Conservation (phyloP, 1,284 basidiomycete species). For the Clitocybe nebularis region DNA sequence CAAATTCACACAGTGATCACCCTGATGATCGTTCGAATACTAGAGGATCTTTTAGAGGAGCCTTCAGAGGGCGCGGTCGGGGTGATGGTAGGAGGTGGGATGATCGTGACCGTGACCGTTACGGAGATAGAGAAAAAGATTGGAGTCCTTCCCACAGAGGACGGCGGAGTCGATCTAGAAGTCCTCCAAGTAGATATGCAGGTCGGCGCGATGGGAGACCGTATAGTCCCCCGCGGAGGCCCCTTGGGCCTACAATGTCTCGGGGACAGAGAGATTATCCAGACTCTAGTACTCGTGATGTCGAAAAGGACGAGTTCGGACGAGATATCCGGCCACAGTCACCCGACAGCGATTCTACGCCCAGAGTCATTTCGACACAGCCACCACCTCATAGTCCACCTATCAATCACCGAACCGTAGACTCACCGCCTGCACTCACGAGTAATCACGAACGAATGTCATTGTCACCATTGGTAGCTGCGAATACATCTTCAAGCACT, state of each 20-base stretch:
- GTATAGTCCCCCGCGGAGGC: slow-evolving; percentile 54
- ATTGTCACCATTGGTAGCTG: slow-evolving; percentile 50
- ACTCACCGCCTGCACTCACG: slow-evolving; percentile 32
- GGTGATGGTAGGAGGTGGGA: slow-evolving; percentile 45
- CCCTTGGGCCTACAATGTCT: slow-evolving; percentile 25
- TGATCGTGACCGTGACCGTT: slow-evolving; percentile 44
- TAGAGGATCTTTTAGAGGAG: slow-evolving; percentile 45
- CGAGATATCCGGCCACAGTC: slow-evolving; percentile 64
- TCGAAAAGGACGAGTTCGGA: slow-evolving; percentile 75
- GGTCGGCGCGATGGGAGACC: slow-evolving; percentile 45
- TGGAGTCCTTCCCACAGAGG: slow-evolving; percentile 38
- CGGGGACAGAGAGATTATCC: slow-evolving; percentile 20
- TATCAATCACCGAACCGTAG: slow-evolving; percentile 28
- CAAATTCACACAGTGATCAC: slow-evolving; percentile 44
- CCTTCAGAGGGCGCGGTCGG: slow-evolving; percentile 38
- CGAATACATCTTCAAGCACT: slow-evolving; percentile 46
- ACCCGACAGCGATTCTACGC: slow-evolving; percentile 28
- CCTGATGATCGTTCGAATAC: slow-evolving; percentile 33
- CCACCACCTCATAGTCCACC: slow-evolving; percentile 22
- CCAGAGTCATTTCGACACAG: slow-evolving; percentile 28
- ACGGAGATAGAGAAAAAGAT: slow-evolving; percentile 43
- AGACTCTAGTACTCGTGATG: slow-evolving; percentile 23
- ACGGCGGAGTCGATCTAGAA: slow-evolving; percentile 64
- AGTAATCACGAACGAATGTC: slow-evolving; percentile 44
- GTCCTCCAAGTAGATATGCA: slow-evolving; percentile 55